phyloP scores from a whole-genome alignment of 768 basidiomycete species.

The Phaeotremella skinneri region DNA sequence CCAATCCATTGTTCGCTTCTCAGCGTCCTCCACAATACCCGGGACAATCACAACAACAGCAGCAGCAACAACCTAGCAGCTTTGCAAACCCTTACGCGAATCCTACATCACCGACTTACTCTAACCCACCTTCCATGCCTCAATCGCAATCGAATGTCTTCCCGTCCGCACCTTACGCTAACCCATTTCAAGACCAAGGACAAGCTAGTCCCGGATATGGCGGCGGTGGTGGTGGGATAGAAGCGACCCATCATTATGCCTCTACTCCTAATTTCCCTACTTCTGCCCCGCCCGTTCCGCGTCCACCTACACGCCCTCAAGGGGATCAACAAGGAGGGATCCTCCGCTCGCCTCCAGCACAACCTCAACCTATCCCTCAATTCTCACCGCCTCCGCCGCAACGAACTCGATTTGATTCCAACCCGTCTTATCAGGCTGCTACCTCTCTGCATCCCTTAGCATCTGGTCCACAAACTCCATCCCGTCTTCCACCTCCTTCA shows the following conservation, averaged over 20 bases:
- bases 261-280: neutral
- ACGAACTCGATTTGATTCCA: neutral
- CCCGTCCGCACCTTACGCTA: neutral
- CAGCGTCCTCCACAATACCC: neutral
- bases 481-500: neutral
- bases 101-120: neutral
- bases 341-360: neutral
- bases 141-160: slow-evolving; percentile 1
- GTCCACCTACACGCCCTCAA: neutral
- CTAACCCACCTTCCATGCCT: neutral
- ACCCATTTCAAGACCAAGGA: neutral
- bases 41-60: neutral
- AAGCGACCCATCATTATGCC: neutral
- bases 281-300: neutral
- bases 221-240: neutral
- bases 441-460: neutral
- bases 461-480: neutral
- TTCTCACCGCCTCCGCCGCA: neutral
- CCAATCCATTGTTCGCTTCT: neutral
- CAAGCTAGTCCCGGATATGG: neutral
- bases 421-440: neutral
- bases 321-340: neutral
- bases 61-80: too few species aligned
- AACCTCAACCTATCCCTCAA: neutral
- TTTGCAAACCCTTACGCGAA: neutral